phyloP scores from a whole-genome alignment of 768 basidiomycete species.

The Pleurotus cornucopiae region DNA sequence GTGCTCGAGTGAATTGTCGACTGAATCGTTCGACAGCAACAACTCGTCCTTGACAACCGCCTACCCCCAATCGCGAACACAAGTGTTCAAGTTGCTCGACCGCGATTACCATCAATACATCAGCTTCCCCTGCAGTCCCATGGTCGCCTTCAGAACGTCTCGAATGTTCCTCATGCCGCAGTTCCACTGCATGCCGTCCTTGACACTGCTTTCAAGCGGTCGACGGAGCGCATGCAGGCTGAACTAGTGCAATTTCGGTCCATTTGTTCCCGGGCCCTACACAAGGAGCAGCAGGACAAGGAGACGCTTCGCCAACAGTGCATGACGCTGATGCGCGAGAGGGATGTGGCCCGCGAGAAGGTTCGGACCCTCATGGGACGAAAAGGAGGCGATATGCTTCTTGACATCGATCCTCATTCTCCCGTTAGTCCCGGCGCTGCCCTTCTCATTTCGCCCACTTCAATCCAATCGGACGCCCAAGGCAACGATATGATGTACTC shows the following conservation, averaged over 20 bases:
- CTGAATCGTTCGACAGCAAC: not conserved
- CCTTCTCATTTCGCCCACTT: not conserved
- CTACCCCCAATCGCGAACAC: not conserved
- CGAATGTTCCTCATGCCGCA: not conserved
- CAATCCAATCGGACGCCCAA: not conserved
- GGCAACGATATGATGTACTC: not conserved
- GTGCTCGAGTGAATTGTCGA: not conserved
- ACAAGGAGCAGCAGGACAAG: constrained; percentile 26
- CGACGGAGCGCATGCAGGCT: constrained; percentile 22
- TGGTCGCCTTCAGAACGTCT: constrained; percentile 4
- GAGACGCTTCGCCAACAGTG: constrained; percentile 26
- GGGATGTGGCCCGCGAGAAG: constrained; percentile 28
- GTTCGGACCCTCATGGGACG: constrained; percentile 21
- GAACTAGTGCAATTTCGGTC: constrained; percentile 27
- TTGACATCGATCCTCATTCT: not conserved
- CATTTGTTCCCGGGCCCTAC: constrained; percentile 23
- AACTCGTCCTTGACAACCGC: not conserved
- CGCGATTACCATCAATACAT: not conserved
- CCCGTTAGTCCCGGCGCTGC: not conserved
- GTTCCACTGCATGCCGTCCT: constrained; percentile 10
- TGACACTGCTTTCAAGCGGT: constrained; percentile 24
- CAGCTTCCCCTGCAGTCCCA: constrained; percentile 2
- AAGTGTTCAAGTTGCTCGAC: not conserved
- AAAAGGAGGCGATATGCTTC: constrained; percentile 11
- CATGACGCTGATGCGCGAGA: constrained; percentile 25